A percentile compares a stretch with the other conserved stretches of the same genome.
phyloP scores from a whole-genome alignment of 768 basidiomycete genomes.

The Terana coerulea region DNA sequence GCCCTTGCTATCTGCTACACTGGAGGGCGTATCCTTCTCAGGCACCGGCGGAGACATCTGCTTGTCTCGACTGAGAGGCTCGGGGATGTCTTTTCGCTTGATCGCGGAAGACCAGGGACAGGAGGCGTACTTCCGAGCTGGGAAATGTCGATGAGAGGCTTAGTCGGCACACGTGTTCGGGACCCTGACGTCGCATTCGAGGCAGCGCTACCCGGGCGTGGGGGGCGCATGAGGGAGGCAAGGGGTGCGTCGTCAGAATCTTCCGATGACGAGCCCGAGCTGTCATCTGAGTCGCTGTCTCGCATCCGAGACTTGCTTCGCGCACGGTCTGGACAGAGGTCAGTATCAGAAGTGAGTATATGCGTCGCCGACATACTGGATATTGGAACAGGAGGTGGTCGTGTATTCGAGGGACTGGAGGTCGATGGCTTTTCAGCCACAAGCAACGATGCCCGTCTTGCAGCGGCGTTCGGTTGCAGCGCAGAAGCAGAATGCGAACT shows the following conservation, averaged over 20 bases:
- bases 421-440: constrained; percentile 10
- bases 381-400: background rate
- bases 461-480: constrained; percentile 46
- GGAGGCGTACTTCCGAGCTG: constrained; percentile 13
- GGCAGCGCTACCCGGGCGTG: constrained; percentile 61
- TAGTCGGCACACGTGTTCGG: constrained; percentile 30
- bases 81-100: constrained; percentile 13
- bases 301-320: constrained; percentile 4
- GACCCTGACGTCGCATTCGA: constrained; percentile 31
- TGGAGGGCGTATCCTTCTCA: constrained; percentile 5
- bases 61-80: constrained; percentile 14
- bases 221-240: constrained; percentile 55
- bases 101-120: constrained; percentile 7
- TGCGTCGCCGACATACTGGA: background rate
- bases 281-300: constrained; percentile 17
- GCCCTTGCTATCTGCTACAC: background rate
- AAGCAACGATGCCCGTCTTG: constrained; percentile 42
- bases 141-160: constrained; percentile 40
- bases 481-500: constrained; percentile 62
- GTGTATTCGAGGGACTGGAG: background rate
- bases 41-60: constrained; percentile 6
- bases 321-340: constrained; percentile 11
- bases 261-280: constrained; percentile 34
- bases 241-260: constrained; percentile 64
- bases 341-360: background rate